Conservation (phyloP, 176 grass and related monocot species). For the Pharus latifolius region DNA sequence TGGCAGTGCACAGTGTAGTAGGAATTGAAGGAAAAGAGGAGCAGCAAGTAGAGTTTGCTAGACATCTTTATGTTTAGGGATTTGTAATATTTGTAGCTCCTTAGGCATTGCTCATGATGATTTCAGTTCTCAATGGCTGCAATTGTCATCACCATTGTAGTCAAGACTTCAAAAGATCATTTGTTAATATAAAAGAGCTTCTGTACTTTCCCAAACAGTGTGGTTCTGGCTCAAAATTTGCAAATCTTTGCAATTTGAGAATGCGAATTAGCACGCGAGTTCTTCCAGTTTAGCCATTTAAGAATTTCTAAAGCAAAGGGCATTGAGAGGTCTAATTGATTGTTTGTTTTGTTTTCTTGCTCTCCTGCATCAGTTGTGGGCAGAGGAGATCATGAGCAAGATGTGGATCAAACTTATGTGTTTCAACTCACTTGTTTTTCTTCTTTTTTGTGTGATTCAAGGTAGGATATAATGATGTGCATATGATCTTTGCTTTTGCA, state of each 20-base stretch:
- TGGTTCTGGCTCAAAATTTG: not conserved
- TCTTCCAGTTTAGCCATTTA: not conserved
- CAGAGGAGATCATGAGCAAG: not conserved
- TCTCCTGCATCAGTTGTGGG: conserved; percentile 21
- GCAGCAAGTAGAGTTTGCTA: conserved; percentile 24
- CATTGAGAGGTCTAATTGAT: conserved; percentile 6
- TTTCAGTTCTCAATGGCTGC: conserved; percentile 16
- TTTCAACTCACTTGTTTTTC: not conserved
- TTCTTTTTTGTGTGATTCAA: too few relatives aligned
- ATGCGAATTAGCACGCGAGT: not conserved
- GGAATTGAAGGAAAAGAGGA: conserved; percentile 5
- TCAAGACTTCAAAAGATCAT: conserved; percentile 14
- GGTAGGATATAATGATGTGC: not conserved
- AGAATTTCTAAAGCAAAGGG: not conserved
- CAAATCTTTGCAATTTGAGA: conserved; percentile 3
- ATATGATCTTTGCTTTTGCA: not conserved
- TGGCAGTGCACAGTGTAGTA: conserved; percentile 13
- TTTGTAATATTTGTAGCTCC: conserved; percentile 22
- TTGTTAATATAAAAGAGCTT: conserved; percentile 44
- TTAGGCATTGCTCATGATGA: conserved; percentile 20
- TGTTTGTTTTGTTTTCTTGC: conserved; percentile 19
- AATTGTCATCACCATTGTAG: conserved; percentile 12
- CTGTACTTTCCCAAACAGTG: not conserved
- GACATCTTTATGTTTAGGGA: conserved; percentile 18
- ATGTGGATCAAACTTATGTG: conserved; percentile 20